Conservation (phyloP, 306 rosid genomes). For the Cucumis cinereus region DNA sequence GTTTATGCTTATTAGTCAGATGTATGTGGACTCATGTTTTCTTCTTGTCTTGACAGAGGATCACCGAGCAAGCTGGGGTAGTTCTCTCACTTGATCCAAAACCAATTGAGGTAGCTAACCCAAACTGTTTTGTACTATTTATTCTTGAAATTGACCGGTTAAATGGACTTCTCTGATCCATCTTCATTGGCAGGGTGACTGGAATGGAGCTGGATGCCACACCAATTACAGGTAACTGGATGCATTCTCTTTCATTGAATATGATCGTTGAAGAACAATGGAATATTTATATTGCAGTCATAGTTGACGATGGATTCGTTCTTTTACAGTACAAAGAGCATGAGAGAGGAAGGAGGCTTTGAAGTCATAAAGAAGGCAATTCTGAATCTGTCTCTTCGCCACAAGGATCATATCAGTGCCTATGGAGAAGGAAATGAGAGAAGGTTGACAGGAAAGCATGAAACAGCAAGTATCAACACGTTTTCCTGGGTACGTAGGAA, state of each 20-base stretch:
- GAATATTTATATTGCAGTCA: background rate
- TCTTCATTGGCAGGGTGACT: constrained; percentile 64
- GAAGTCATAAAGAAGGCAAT: constrained; percentile 91
- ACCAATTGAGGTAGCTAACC: constrained; percentile 77
- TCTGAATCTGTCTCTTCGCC: constrained; percentile 92
- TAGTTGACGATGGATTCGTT: constrained; percentile 11
- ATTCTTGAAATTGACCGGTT: background rate
- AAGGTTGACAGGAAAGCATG: constrained; percentile 97
- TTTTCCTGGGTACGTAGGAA: constrained; percentile 81
- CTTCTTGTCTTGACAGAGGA: constrained; percentile 51
- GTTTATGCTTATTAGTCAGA: background rate
- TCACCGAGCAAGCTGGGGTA: constrained; percentile 97
- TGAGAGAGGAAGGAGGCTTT: constrained; percentile 94
- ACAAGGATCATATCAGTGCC: constrained; percentile 67
- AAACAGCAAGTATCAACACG: constrained; percentile 71
- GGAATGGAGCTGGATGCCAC: constrained; percentile 99
- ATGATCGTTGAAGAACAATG: constrained; percentile 3
- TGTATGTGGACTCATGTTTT: background rate
- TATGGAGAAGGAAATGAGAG: constrained; percentile 99
- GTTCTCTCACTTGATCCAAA: constrained; percentile 94
- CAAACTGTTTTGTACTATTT: background rate
- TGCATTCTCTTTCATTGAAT: background rate
- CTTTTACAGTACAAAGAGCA: constrained; percentile 74
- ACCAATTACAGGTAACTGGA: constrained; percentile 76
- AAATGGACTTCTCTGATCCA: constrained; percentile 8